phyloP scores from a whole-genome alignment of 164 flowering plant genomes.

The Kalanchoe fedtschenkoi region DNA sequence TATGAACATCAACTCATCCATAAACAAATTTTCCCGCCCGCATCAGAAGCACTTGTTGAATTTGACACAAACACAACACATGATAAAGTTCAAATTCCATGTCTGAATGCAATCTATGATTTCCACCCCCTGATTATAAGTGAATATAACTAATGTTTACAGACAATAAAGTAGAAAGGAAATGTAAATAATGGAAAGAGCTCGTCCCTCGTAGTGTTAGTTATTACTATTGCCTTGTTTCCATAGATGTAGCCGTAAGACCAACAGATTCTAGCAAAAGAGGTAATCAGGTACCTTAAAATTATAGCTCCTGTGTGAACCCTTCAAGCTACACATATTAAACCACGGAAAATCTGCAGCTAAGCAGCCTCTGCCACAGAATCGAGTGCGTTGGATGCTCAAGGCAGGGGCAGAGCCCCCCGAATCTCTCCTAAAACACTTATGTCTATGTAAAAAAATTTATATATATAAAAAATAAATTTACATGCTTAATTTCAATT shows the following conservation, averaged over 20 bases:
- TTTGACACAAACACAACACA: neutral
- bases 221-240: neutral
- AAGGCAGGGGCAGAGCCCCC: too few species aligned
- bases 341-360: neutral
- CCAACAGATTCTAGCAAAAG: neutral
- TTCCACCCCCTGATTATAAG: neutral
- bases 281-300: neutral
- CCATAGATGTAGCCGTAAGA: neutral
- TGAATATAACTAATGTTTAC: too few species aligned
- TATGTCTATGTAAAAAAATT: too few species aligned
- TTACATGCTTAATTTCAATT: too few species aligned
- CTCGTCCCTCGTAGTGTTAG: too few species aligned
- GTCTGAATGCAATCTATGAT: neutral
- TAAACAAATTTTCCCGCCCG: neutral
- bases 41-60: neutral
- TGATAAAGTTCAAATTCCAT: neutral
- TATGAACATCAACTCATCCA: neutral
- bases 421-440: too few species aligned
- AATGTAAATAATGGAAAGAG: neutral
- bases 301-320: neutral
- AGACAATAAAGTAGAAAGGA: too few species aligned
- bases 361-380: conserved; percentile 1
- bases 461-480: too few species aligned
- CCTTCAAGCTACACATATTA: neutral
- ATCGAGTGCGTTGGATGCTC: conserved; percentile 1